A percentile compares a stretch with the other conserved stretches of the same genome.
Conservation (phyloP, 2,329 filamentous ascomycete genomes). For the Sporothrix dimorphospora region DNA sequence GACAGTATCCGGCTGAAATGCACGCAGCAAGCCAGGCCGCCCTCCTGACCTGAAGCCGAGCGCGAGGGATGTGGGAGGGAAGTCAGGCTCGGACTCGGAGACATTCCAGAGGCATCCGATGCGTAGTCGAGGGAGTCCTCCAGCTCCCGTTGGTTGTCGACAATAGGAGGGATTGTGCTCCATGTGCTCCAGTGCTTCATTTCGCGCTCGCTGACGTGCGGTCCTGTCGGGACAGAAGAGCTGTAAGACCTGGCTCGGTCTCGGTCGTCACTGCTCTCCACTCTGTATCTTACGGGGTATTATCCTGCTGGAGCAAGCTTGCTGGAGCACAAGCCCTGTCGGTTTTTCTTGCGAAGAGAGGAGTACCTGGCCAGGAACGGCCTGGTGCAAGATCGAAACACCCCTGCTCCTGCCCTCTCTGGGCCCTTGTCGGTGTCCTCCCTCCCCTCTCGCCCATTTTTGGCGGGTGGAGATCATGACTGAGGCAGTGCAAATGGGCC, state of each 20-base stretch:
- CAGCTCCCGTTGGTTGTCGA: constrained; percentile 18
- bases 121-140: background rate
- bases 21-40: background rate
- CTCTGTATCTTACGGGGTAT: constrained; percentile 6
- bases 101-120: constrained; percentile 7
- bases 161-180: background rate
- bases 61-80: background rate
- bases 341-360: background rate
- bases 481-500: constrained; percentile 24
- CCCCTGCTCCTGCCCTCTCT: constrained; percentile 9
- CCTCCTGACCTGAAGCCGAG: constrained; percentile 8
- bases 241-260: background rate
- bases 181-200: background rate
- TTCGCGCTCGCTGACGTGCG: constrained; percentile 16
- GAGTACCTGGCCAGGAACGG: constrained; percentile 7
- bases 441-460: background rate
- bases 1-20: constrained; percentile 10
- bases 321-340: background rate
- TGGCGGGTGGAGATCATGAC: constrained; percentile 21
- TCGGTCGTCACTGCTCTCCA: constrained; percentile 15
- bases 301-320: background rate
- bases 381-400: constrained; percentile 5
- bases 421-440: constrained; percentile 3
- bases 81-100: background rate
- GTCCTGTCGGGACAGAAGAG: background rate